These are phyloP conservation scores for Dactylellina parvicollis DNA, from an alignment of 2,329 filamentous ascomycete species.

Conservation along the genomic window DNA sequence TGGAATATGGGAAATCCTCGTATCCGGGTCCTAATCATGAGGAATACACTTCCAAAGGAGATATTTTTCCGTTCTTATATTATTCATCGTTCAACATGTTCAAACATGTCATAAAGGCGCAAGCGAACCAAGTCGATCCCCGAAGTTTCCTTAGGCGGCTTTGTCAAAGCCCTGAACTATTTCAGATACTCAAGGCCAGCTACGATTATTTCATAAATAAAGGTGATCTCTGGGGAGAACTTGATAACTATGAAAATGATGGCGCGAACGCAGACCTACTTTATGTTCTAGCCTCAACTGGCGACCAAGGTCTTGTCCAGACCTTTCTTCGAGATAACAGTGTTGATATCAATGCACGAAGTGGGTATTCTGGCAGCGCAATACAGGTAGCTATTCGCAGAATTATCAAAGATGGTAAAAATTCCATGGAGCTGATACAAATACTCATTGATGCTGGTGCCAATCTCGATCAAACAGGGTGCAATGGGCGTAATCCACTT, in stretches of 20 bases:
- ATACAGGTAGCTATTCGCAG: conserved; percentile 33
- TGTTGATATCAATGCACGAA: conserved; percentile 12
- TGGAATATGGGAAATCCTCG: too few relatives aligned
- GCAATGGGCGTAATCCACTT: neutral
- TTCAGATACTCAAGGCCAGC: neutral
- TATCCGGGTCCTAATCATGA: too few relatives aligned
- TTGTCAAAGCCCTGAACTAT: neutral
- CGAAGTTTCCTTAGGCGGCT: neutral
- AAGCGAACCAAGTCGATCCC: neutral
- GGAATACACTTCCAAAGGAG: too few relatives aligned
- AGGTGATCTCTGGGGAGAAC: neutral
- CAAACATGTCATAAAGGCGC: conserved; percentile 24
- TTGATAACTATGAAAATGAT: neutral
- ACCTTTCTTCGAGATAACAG: neutral
- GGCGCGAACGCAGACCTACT: neutral
- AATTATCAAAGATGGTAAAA: neutral
- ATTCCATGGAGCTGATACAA: neutral
- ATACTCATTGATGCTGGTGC: neutral
- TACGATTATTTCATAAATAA: neutral
- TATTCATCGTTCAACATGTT: conserved; percentile 34
- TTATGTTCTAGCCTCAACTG: neutral
- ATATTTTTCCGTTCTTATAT: conserved; percentile 35
- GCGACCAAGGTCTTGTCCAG: neutral
- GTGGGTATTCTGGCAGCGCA: conserved; percentile 39
- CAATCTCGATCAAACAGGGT: neutral